These are phyloP conservation scores for Fusarium brachygibbosum DNA, from an alignment of 2,329 filamentous ascomycete genomes.

Conservation along the genomic window DNA sequence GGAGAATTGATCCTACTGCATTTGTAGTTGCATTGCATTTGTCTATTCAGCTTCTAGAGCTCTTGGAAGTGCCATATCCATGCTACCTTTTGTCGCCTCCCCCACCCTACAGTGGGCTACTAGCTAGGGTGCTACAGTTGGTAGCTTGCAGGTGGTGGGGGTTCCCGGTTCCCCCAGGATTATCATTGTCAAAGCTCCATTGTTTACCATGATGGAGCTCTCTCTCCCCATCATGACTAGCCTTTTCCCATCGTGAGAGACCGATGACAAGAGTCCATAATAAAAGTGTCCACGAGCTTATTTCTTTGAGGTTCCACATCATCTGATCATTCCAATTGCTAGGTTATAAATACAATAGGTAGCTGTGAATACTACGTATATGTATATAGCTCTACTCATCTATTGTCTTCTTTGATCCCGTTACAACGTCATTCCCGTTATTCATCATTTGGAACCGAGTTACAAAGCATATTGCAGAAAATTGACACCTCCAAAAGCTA, in stretches of 20 bases:
- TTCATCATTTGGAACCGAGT: slow-evolving; percentile 21
- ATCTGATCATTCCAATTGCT: slow-evolving; percentile 22
- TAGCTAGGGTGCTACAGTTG: too few species aligned
- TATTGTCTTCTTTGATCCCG: neutral
- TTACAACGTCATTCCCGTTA: slow-evolving; percentile 23
- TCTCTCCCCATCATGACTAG: slow-evolving; percentile 36
- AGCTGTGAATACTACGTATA: neutral
- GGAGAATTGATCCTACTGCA: neutral
- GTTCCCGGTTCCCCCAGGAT: slow-evolving; percentile 26
- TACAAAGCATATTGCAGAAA: slow-evolving; percentile 18
- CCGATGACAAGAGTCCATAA: slow-evolving; percentile 14
- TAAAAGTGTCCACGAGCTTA: slow-evolving; percentile 39
- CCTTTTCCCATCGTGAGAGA: slow-evolving; percentile 13
- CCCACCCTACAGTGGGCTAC: slow-evolving; percentile 38
- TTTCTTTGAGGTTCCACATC: slow-evolving; percentile 19
- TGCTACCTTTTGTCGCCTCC: slow-evolving; percentile 20
- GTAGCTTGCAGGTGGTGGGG: slow-evolving; percentile 34
- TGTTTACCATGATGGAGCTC: slow-evolving; percentile 42
- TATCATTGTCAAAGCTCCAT: slow-evolving; percentile 31
- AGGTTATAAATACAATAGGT: neutral
- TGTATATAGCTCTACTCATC: slow-evolving; percentile 6
- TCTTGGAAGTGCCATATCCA: slow-evolving; percentile 12
- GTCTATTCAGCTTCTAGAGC: slow-evolving; percentile 14
- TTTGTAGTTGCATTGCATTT: slow-evolving; percentile 1
- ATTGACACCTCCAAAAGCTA: slow-evolving; percentile 11